Percentiles rank a stretch among this genome's conserved stretches.
Evolutionary conservation across 345 rosid genomes (phyloP).

Genomic region (Eucalyptus polyanthemos): DNA sequence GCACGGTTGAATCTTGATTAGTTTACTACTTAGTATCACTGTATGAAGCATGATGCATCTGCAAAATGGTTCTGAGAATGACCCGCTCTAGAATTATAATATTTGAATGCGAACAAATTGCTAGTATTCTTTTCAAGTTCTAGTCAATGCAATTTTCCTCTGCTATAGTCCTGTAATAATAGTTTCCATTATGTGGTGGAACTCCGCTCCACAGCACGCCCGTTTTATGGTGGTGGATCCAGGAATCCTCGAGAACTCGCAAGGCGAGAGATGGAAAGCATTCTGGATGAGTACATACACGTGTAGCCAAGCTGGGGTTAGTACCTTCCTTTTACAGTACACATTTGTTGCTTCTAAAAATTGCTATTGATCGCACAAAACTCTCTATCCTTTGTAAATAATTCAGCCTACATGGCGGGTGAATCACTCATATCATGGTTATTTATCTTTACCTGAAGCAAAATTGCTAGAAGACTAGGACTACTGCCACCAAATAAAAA

Average conservation of each 20-base stretch:
- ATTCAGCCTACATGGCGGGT: not conserved
- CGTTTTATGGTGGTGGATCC: not conserved
- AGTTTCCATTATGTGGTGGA: not conserved
- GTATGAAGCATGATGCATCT: not conserved
- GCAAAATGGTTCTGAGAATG: not conserved
- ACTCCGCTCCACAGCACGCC: not conserved
- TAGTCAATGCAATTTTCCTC: not conserved
- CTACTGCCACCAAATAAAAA: not conserved
- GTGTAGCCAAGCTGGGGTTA: constrained; percentile 8
- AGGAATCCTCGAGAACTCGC: not conserved
- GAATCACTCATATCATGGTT: not conserved
- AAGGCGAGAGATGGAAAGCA: not conserved
- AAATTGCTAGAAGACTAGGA: not conserved
- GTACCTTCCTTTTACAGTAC: not conserved
- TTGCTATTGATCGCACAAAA: not conserved
- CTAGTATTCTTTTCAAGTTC: not conserved
- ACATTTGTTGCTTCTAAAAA: not conserved
- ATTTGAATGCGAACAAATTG: not conserved
- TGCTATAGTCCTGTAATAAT: not conserved
- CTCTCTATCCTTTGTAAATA: not conserved
- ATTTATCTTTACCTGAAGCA: not conserved
- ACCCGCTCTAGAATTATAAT: not conserved
- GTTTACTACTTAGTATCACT: not conserved
- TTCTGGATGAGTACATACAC: constrained; percentile 14
- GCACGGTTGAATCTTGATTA: not conserved